phyloP scores from a whole-genome alignment of 495 filamentous ascomycete genomes.

The Penicillium egyptiacum region DNA sequence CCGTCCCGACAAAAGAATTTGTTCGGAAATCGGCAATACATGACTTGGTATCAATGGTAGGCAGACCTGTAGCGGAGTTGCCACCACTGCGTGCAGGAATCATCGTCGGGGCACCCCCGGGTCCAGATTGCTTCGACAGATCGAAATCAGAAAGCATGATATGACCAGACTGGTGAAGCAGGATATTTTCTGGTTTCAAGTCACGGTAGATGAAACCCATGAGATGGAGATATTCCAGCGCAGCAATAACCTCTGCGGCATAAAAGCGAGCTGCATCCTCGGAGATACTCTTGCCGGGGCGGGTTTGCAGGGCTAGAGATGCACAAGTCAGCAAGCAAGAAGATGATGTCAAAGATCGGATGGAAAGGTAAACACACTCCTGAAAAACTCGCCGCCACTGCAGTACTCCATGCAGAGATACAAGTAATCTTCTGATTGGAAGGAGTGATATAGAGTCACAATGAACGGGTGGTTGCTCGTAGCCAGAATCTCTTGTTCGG shows the following conservation, averaged over 20 bases:
- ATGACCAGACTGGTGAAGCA: conserved; percentile 96
- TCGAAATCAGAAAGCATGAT: conserved; percentile 99
- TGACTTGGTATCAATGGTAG: conserved; percentile 96
- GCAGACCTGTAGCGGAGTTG: conserved; percentile 75
- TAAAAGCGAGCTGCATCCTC: conserved; percentile 98
- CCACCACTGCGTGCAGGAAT: conserved; percentile 72
- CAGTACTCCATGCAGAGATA: conserved; percentile 99
- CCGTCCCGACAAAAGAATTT: conserved; percentile 97
- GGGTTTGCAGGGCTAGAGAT: conserved; percentile 77
- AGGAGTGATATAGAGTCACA: conserved; percentile 96
- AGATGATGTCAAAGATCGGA: not conserved
- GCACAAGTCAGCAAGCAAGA: conserved; percentile 5
- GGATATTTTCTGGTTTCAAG: conserved; percentile 96
- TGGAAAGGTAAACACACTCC: conserved; percentile 50
- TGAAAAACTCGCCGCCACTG: conserved; percentile 96
- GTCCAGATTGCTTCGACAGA: conserved; percentile 94
- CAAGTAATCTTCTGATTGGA: conserved; percentile 97
- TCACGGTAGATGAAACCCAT: conserved; percentile 99
- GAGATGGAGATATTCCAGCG: conserved; percentile 93
- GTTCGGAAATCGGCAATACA: conserved; percentile 98
- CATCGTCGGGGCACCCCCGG: conserved; percentile 95
- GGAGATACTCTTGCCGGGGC: conserved; percentile 92
- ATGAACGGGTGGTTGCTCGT: conserved; percentile 99
- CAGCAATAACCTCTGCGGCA: conserved; percentile 96
- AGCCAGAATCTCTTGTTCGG: conserved; percentile 96